Evolutionary conservation across 2,329 filamentous ascomycete species (phyloP).

Genomic region (Eutypella sp.): DNA sequence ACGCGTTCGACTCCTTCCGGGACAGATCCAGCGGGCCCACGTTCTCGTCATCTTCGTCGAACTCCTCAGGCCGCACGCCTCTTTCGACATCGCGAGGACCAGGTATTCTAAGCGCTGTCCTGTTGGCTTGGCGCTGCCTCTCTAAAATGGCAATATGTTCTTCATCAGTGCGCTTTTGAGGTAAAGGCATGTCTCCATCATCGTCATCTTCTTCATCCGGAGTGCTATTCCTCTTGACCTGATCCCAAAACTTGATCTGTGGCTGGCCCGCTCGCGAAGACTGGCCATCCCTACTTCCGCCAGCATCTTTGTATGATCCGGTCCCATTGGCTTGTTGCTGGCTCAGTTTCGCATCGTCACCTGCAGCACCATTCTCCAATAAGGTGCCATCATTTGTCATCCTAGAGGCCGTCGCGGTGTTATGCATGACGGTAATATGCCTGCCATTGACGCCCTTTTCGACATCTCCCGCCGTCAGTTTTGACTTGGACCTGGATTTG

Average conservation of each 20-base stretch:
- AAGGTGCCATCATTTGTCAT: constrained; percentile 58
- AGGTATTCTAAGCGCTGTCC: constrained; percentile 78
- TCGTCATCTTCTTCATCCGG: constrained; percentile 40
- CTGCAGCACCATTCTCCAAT: constrained; percentile 29
- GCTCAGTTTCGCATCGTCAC: too few species aligned
- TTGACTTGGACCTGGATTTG: constrained; percentile 52
- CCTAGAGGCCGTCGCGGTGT: constrained; percentile 47
- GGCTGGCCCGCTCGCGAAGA: constrained; percentile 15
- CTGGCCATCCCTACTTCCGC: constrained; percentile 7
- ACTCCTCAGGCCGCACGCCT: constrained; percentile 63
- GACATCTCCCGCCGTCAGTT: constrained; percentile 39
- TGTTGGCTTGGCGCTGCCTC: constrained; percentile 69
- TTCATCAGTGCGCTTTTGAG: constrained; percentile 53
- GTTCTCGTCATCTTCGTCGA: constrained; percentile 31
- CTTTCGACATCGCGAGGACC: constrained; percentile 86
- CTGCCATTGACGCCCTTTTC: constrained; percentile 63
- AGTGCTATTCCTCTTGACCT: constrained; percentile 56
- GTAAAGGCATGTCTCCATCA: constrained; percentile 42
- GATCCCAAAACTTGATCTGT: constrained; percentile 65
- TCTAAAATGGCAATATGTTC: constrained; percentile 87
- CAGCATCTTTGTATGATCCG: constrained; percentile 15
- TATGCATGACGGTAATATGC: constrained; percentile 61
- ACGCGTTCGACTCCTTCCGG: neutral
- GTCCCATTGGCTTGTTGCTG: too few species aligned
- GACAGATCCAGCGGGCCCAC: neutral